Percentiles rank a stretch among this genome's conserved stretches.
Conservation (phyloP, 2,329 filamentous ascomycete genomes). For the Clathrospora elynae region DNA sequence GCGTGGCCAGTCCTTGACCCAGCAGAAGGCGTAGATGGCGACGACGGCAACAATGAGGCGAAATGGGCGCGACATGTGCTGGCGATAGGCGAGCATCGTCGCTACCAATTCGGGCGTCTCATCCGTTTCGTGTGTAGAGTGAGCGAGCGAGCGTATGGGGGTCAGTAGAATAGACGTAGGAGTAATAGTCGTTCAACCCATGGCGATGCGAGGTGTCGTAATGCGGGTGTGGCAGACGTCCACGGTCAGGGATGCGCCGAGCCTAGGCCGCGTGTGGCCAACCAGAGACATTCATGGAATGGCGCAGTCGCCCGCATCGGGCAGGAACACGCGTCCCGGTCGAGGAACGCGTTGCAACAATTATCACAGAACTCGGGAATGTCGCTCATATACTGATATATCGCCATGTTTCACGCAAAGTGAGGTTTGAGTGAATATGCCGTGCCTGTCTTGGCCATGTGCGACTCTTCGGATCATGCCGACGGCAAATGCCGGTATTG, state of each 20-base stretch:
- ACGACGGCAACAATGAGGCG: constrained; percentile 27
- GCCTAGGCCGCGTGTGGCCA: constrained; percentile 12
- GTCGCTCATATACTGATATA: background rate
- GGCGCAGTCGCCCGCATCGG: constrained; percentile 6
- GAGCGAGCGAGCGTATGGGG: background rate
- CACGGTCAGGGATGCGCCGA: constrained; percentile 17
- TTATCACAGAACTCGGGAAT: background rate
- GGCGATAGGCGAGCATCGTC: constrained; percentile 32
- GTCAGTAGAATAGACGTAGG: background rate
- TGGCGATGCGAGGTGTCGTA: constrained; percentile 6
- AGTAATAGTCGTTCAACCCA: constrained; percentile 6
- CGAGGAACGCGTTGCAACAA: background rate
- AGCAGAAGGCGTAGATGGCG: constrained; percentile 36
- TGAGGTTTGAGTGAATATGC: too few species aligned
- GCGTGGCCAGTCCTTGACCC: constrained; percentile 42
- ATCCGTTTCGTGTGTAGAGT: constrained; percentile 7
- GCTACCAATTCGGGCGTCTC: constrained; percentile 16
- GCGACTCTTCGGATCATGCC: too few species aligned
- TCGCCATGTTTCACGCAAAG: background rate
- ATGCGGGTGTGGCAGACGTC: constrained; percentile 4
- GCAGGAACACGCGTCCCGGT: constrained; percentile 14
- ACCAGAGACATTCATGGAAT: constrained; percentile 9
- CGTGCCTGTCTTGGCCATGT: too few species aligned
- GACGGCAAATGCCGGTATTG: too few species aligned
- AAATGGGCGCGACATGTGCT: constrained; percentile 28